A percentile compares a stretch with the other conserved stretches of the same genome.
These are phyloP conservation scores for Diaporthe vaccinii DNA, from an alignment of 2,329 filamentous ascomycete genomes.

Conservation along the genomic window DNA sequence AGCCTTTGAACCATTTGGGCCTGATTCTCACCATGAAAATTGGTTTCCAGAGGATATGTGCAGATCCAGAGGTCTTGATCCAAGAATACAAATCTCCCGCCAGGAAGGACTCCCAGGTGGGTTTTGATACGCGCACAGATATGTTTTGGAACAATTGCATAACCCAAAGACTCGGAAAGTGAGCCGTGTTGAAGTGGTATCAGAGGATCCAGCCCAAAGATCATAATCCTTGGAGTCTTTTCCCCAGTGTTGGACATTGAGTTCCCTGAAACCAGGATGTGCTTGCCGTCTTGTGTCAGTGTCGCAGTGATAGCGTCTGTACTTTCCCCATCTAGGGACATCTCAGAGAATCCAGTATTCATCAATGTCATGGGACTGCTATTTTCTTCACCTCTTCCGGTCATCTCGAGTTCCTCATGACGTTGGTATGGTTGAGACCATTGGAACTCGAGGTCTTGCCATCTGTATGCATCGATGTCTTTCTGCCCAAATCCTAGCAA, in stretches of 20 bases:
- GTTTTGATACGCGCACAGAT: neutral
- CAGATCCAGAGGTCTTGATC: neutral
- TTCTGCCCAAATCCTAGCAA: neutral
- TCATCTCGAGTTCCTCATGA: neutral
- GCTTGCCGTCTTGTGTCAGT: neutral
- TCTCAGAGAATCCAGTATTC: neutral
- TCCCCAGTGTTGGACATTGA: neutral
- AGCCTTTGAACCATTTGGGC: neutral
- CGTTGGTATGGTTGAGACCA: neutral
- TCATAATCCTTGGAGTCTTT: neutral
- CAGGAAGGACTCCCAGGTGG: neutral
- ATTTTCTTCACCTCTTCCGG: neutral
- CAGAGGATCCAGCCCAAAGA: neutral
- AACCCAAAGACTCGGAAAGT: neutral
- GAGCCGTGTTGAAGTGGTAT: neutral
- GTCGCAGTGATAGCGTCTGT: neutral
- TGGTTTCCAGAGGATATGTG: neutral
- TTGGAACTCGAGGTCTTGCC: neutral
- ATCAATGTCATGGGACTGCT: neutral
- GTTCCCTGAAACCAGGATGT: neutral
- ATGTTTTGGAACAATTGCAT: neutral
- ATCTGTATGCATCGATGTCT: neutral
- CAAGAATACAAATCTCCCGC: neutral
- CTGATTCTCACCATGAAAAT: no score
- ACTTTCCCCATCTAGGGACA: neutral